Base-by-base conservation (phyloP, 2,329 filamentous ascomycete species). In the Colletotrichum shisoi region DNA sequence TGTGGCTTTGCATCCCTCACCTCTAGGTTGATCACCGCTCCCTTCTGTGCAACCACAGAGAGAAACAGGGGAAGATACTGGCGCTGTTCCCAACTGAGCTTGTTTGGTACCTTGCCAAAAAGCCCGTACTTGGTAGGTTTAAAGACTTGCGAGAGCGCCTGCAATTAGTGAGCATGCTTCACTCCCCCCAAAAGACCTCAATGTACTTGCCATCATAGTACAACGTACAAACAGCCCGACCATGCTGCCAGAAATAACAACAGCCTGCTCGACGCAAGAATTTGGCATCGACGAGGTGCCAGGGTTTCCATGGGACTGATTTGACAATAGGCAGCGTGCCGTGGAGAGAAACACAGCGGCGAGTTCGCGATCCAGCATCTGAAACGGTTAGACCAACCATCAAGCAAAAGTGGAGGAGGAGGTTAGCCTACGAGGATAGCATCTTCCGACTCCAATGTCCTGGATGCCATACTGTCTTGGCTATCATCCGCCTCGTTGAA, bases 11-110 rank as follows among this genome's bases (percentile, higher is more conserved):
- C 31, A 3, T 73, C 69, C 57, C 72, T 60, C 69, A 77, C 77
- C 67, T 77, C 77, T 67, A 85, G 83, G 58, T 84, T 80, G 42
- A 82, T 77, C 21, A 84, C 73, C 8, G 78, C 77, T 54, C 81
- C 75, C 62, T 82, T 80, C 21, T 68, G 37, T 9, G 87, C 74
- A 9, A 89, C 74, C 0, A 78, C 80, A 2, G 80, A 76, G 27
- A 87, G 73, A 70, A 88, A 88, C 8, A 88, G 77, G 0, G 82
- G 76, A 17, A 85, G 70, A 60, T 81, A 82, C 63, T 72, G 79
- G n/a, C 84, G 79, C 57, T 82, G 79, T 3, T 76, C 70, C 2
- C 80, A 75, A 17, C 72, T 72, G 17, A 84, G 73, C 12, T 78
- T 77, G 12, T 77, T 78, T 0, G 80, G 79, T 9, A 75, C 51